A percentile compares a stretch with the other conserved stretches of the same genome.
phyloP scores from a whole-genome alignment of 2,329 filamentous ascomycete genomes.

The Cadophora gregata region DNA sequence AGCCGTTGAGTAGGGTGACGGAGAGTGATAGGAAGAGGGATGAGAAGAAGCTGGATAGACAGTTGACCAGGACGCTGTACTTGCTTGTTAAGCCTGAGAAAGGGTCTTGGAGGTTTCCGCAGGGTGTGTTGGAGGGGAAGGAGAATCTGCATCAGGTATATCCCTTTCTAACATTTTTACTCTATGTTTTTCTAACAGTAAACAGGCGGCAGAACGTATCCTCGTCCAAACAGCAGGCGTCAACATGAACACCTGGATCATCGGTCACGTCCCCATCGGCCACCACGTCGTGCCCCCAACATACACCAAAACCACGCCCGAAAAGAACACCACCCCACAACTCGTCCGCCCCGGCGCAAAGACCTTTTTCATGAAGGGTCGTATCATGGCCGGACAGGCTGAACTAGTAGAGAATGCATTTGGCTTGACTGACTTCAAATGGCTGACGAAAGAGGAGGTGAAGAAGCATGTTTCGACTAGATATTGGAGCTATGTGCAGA shows the following conservation, averaged over 20 bases:
- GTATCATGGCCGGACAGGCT: conserved; percentile 97
- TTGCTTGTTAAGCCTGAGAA: conserved; percentile 78
- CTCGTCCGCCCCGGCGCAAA: conserved; percentile 69
- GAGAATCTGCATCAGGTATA: conserved; percentile 86
- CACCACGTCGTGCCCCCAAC: conserved; percentile 68
- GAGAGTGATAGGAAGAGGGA: conserved; percentile 82
- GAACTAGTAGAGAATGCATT: conserved; percentile 75
- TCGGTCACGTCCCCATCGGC: conserved; percentile 87
- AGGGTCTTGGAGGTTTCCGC: conserved; percentile 82
- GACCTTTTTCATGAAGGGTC: conserved; percentile 93
- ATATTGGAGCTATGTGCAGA: conserved; percentile 78
- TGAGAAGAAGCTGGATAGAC: conserved; percentile 76
- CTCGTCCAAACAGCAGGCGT: conserved; percentile 78
- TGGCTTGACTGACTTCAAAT: conserved; percentile 83
- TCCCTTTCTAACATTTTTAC: conserved; percentile 33
- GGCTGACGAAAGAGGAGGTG: conserved; percentile 91
- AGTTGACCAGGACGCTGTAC: conserved; percentile 84
- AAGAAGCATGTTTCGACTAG: conserved; percentile 65
- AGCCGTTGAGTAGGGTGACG: conserved; percentile 72
- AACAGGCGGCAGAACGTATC: conserved; percentile 82
- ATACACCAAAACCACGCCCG: conserved; percentile 49
- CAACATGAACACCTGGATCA: conserved; percentile 99
- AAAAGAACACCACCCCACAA: background rate
- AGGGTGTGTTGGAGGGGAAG: conserved; percentile 67
- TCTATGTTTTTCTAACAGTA: conserved; percentile 17